phyloP scores from a whole-genome alignment of 73 alveolate species.

The Blepharisma japonicum region DNA sequence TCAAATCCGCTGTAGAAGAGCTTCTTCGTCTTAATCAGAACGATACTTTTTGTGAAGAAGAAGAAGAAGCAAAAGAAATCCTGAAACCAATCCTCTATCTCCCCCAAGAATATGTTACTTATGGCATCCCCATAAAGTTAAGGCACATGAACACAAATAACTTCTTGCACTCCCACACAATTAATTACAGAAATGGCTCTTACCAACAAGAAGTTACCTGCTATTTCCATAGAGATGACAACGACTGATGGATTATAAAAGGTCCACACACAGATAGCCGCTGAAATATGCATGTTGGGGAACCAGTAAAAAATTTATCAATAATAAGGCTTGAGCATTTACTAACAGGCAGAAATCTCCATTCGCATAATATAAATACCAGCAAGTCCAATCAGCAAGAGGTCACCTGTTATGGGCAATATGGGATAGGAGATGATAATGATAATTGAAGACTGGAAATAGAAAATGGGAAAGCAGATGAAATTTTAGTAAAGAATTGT shows the following conservation, averaged over 20 bases:
- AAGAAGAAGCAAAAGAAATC: too few relatives aligned
- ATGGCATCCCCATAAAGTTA: neutral
- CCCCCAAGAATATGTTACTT: neutral
- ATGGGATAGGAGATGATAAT: conserved; percentile 2
- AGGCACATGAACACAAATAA: neutral
- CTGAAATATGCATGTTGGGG: neutral
- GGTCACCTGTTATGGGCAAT: neutral
- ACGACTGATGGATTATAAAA: neutral
- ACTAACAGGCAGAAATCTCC: neutral
- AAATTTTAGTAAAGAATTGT: neutral
- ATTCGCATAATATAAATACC: neutral
- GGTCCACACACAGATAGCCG: neutral
- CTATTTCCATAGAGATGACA: neutral
- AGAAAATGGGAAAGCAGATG: neutral
- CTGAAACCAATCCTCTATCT: too few relatives aligned
- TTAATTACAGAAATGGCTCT: neutral
- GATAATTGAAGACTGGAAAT: conserved; percentile 7
- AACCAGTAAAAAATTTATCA: neutral
- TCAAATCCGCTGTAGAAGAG: conserved; percentile 33
- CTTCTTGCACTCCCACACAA: neutral
- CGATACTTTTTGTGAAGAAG: too few relatives aligned
- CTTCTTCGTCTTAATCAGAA: neutral
- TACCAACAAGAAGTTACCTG: conserved; percentile 5
- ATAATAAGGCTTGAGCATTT: neutral
- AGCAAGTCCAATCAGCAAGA: neutral